Evolutionary conservation across 2,329 filamentous ascomycete genomes (phyloP).

Genomic region (Bisporella sp.): DNA sequence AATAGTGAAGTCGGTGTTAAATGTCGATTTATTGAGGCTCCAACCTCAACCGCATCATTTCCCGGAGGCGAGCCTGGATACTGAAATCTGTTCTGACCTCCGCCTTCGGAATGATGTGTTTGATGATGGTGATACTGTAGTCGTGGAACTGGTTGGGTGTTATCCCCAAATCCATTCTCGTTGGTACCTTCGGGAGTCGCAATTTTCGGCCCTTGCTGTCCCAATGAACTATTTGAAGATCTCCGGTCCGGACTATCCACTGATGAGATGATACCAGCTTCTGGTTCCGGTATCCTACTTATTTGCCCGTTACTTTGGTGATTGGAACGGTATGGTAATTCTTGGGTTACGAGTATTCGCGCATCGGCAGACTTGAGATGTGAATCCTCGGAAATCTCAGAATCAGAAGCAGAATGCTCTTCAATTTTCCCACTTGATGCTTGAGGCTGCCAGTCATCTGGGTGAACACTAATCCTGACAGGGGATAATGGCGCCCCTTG

Average conservation of each 20-base stretch:
- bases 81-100: conserved; percentile 23
- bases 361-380: too few species aligned
- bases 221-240: conserved; percentile 14
- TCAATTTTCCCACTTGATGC: conserved; percentile 48
- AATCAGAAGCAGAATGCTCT: conserved; percentile 6
- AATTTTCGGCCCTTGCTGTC: conserved; percentile 1
- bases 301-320: too few species aligned
- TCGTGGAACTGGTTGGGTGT: conserved; percentile 37
- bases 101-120: conserved; percentile 35
- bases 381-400: too few species aligned
- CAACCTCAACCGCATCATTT: conserved; percentile 35
- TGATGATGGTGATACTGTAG: conserved; percentile 53
- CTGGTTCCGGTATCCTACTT: neutral
- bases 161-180: conserved; percentile 14
- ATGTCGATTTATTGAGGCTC: conserved; percentile 49
- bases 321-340: too few species aligned
- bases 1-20: conserved; percentile 50
- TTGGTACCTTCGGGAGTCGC: conserved; percentile 13
- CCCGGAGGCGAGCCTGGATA: conserved; percentile 11
- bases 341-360: too few species aligned
- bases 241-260: conserved; percentile 17
- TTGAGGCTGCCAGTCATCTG: conserved; percentile 44
- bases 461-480: conserved; percentile 46
- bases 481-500: conserved; percentile 48
- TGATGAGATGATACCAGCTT: conserved; percentile 23